Evolutionary conservation across 805 yeast genomes (phyloP).

Genomic region (Saturnispora sanitii): DNA sequence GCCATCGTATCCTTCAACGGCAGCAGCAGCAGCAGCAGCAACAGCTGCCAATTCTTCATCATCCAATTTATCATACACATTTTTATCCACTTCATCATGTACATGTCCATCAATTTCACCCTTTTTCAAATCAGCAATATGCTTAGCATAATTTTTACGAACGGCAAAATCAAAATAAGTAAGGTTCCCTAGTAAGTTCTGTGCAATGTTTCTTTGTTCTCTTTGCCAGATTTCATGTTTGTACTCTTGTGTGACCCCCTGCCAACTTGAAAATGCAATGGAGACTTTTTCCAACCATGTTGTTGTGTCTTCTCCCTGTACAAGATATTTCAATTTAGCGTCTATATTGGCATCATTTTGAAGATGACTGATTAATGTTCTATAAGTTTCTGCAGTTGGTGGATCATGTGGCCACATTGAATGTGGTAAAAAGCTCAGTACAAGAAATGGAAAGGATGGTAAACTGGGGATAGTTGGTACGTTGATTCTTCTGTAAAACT

Average conservation of each 20-base stretch:
- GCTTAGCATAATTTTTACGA: conserved; percentile 31
- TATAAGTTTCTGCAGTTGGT: conserved; percentile 37
- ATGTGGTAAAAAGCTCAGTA: conserved; percentile 36
- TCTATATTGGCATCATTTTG: conserved; percentile 16
- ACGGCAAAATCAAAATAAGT: conserved; percentile 36
- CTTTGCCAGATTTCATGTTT: conserved; percentile 35
- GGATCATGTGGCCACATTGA: conserved; percentile 44
- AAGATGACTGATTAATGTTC: conserved; percentile 22
- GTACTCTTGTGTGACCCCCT: conserved; percentile 25
- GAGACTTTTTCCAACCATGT: conserved; percentile 26
- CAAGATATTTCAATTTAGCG: conserved; percentile 17
- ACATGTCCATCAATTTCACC: neutral
- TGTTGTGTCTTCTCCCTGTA: conserved; percentile 7
- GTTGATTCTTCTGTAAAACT: conserved; percentile 30
- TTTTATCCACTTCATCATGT: neutral
- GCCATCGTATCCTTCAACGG: conserved; percentile 12
- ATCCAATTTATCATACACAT: conserved; percentile 11
- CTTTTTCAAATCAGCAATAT: conserved; percentile 16
- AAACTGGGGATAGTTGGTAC: conserved; percentile 32
- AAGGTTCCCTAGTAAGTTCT: conserved; percentile 32
- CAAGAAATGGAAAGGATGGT: conserved; percentile 42
- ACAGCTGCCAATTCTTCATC: conserved; percentile 26
- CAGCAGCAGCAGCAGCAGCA: conserved; percentile 26
- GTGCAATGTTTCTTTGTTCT: conserved; percentile 36
- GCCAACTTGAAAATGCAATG: conserved; percentile 40